Evolutionary conservation across 2,329 filamentous ascomycete genomes (phyloP).

Genomic region (Aspergillus sp.): DNA sequence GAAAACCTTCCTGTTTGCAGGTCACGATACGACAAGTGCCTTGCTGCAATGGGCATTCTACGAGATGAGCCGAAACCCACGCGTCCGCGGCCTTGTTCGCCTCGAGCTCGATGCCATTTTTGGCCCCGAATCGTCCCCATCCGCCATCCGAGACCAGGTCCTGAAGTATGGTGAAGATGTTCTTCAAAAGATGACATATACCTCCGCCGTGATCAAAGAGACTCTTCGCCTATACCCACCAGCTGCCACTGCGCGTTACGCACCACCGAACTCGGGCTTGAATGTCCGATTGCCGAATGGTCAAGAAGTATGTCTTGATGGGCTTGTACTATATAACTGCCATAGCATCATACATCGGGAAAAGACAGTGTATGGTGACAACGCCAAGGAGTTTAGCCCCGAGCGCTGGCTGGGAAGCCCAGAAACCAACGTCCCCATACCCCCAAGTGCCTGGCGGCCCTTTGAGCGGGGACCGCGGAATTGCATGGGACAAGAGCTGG

Average conservation of each 20-base stretch:
- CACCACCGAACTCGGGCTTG: slow-evolving; percentile 5
- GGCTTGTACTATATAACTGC: slow-evolving; percentile 9
- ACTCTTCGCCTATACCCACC: slow-evolving; percentile 50
- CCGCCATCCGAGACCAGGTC: slow-evolving; percentile 18
- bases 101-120: slow-evolving; percentile 53
- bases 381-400: slow-evolving; percentile 26
- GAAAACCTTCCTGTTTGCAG: slow-evolving; percentile 25
- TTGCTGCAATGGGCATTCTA: slow-evolving; percentile 17
- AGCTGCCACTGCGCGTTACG: slow-evolving; percentile 10
- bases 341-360: slow-evolving; percentile 13
- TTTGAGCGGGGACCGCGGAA: slow-evolving; percentile 47
- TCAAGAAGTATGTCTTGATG: slow-evolving; percentile 5
- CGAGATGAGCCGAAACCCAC: slow-evolving; percentile 14
- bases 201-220: slow-evolving; percentile 52
- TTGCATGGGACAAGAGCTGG: slow-evolving; percentile 48
- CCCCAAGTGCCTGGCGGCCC: slow-evolving; percentile 43
- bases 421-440: slow-evolving; percentile 15
- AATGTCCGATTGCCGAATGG: slow-evolving; percentile 5
- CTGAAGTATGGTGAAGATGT: slow-evolving; percentile 35
- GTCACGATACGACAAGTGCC: slow-evolving; percentile 17
- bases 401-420: slow-evolving; percentile 29
- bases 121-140: slow-evolving; percentile 35
- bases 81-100: slow-evolving; percentile 31
- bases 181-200: slow-evolving; percentile 46
- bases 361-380: slow-evolving; percentile 8